phyloP scores from a whole-genome alignment of 2,329 filamentous ascomycete genomes.

The Huntiella savannae region DNA sequence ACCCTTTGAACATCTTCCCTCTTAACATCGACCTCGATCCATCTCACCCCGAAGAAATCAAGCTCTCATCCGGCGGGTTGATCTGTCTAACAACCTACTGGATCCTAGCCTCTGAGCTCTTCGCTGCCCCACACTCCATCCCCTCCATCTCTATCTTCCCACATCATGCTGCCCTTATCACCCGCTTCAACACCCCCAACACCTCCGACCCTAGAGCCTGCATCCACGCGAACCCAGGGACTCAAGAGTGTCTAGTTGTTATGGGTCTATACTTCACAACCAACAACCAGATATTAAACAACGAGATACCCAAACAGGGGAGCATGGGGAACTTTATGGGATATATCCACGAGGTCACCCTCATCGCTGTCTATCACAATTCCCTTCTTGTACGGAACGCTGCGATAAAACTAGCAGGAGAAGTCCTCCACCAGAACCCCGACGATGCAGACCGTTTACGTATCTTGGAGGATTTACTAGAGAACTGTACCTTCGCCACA shows the following conservation, averaged over 20 bases:
- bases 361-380: conserved; percentile 38
- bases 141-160: conserved; percentile 41
- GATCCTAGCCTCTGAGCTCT: conserved; percentile 42
- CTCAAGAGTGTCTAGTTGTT: conserved; percentile 38
- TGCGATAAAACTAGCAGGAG: conserved; percentile 32
- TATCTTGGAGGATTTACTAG: conserved; percentile 45
- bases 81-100: conserved; percentile 42
- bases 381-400: conserved; percentile 34
- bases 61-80: conserved; percentile 38
- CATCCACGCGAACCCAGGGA: conserved; percentile 31
- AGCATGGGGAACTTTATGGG: conserved; percentile 30
- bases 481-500: conserved; percentile 44
- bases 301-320: conserved; percentile 12
- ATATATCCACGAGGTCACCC: conserved; percentile 40
- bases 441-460: conserved; percentile 37
- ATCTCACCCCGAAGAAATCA: conserved; percentile 30
- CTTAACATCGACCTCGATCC: conserved; percentile 27
- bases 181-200: conserved; percentile 21
- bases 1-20: conserved; percentile 25
- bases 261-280: conserved; percentile 38
- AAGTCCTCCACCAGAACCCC: conserved; percentile 37
- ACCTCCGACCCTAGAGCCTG: conserved; percentile 26
- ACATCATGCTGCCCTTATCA: conserved; percentile 34
- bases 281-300: conserved; percentile 25
- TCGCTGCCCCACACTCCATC: conserved; percentile 33